Evolutionary conservation across 192 early-diverging fungal genomes (phyloP).

Genomic region (Paraglomus occultum): DNA sequence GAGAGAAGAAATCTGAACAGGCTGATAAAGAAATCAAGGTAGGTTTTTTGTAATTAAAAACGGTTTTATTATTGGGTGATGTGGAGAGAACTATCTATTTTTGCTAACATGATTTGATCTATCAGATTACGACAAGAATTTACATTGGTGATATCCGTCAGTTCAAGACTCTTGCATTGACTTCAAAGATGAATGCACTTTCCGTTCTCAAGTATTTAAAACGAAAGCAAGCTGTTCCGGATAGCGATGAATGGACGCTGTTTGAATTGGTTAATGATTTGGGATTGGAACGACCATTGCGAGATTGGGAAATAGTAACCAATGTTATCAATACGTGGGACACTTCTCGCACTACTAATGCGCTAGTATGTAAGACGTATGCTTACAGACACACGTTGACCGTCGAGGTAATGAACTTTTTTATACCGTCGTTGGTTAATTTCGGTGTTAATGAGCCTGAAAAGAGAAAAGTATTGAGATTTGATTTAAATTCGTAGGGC

Average conservation of each 20-base stretch:
- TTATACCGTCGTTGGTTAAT: conserved; percentile 25
- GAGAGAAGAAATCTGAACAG: not conserved
- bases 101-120: not conserved
- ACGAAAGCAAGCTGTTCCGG: conserved; percentile 45
- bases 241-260: conserved; percentile 72
- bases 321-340: conserved; percentile 86
- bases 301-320: conserved; percentile 88
- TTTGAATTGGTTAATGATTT: conserved; percentile 90
- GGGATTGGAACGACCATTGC: conserved; percentile 84
- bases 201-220: conserved; percentile 61
- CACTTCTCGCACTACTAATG: conserved; percentile 62
- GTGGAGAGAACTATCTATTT: too few species aligned
- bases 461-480: not conserved
- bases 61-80: not conserved
- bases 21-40: not conserved
- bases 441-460: not conserved
- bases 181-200: conserved; percentile 67
- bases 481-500: conserved; percentile 40
- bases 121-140: conserved; percentile 73
- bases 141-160: conserved; percentile 78
- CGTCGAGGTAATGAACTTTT: conserved; percentile 50
- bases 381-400: conserved; percentile 58
- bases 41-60: conserved; percentile 7
- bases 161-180: conserved; percentile 79
- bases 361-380: conserved; percentile 75